Evolutionary conservation across 352 stramenopile species (phyloP).

Genomic region (Phytophthora pinifolia): DNA sequence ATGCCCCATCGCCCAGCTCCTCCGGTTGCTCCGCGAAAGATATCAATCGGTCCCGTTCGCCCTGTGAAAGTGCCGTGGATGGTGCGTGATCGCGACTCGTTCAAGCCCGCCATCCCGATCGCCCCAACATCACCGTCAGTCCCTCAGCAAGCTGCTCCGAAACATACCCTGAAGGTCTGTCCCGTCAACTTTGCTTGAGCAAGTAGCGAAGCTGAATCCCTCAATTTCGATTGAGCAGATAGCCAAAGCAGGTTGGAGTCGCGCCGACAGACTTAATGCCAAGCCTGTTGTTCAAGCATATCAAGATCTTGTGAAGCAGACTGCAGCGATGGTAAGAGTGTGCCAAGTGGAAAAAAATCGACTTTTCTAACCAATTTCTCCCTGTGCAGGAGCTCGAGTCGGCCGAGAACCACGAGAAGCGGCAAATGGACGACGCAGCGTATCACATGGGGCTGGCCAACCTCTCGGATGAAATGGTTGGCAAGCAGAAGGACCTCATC

Average conservation of each 20-base stretch:
- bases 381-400: conserved; percentile 29
- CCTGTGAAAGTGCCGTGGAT: conserved; percentile 26
- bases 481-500: conserved; percentile 54
- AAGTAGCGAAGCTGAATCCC: not conserved
- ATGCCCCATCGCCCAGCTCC: conserved; percentile 6
- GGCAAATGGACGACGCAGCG: conserved; percentile 39
- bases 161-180: conserved; percentile 16
- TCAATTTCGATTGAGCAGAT: conserved; percentile 11
- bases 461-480: conserved; percentile 54
- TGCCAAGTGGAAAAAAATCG: too few species aligned
- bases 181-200: not conserved
- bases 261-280: conserved; percentile 28
- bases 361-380: too few species aligned
- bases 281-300: conserved; percentile 51
- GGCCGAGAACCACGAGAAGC: conserved; percentile 29
- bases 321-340: conserved; percentile 41
- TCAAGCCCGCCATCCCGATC: conserved; percentile 9
- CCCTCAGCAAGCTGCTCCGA: conserved; percentile 5
- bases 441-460: conserved; percentile 61
- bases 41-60: conserved; percentile 22
- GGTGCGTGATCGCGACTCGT: conserved; percentile 1
- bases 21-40: conserved; percentile 15
- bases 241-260: conserved; percentile 19
- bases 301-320: conserved; percentile 51
- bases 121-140: conserved; percentile 1